Base-by-base conservation (phyloP, 805 yeast species). In the Starmerella roubikii region DNA sequence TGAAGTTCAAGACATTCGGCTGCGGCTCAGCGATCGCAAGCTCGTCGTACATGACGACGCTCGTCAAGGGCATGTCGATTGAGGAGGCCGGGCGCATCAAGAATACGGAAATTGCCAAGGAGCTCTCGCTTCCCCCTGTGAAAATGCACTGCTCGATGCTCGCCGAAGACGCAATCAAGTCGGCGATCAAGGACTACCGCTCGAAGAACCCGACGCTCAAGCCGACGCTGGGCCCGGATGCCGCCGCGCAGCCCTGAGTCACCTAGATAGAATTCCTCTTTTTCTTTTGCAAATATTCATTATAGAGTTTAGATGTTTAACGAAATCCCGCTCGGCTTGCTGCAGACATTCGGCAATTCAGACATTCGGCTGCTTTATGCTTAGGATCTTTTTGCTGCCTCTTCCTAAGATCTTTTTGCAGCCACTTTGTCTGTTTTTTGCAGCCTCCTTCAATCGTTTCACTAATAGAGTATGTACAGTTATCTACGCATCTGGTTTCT, bases 21-120 rank as follows among this genome's bases (percentile, higher is more conserved):
- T 91, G 98, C 60, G 98, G 98, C 32, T 76, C 91, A 2, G 98
- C 98, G 37, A 91, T 91, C 58, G 98, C 98, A 1, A 81, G 94
- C 2, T 80, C 93, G 9, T 82, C 94, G 1, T 91, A 80, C 59
- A 91, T 91, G 55, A 91, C 98, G 3, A 96, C 86, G 57, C 70
- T 91, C 47, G 94, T 91, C 42, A 79, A 88, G 57, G 98, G 98
- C 31, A 85, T 83, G 75, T 72, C 91, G 32, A 65, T 91, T 36
- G 96, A 88, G 38, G 96, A 91, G 57, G 97, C 97, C 18, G 76
- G 84, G 41, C 71, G 74, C 61, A 81, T 91, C 60, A 91, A 88
- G 62, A 91, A 91, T 65, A 83, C 95, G 6, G 78, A 78, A 44
- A 91, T 91, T 52, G 98, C 98, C 35, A 80, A 81, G 61, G 98